Evolutionary conservation across 345 rosid species (phyloP).

Genomic region (Linum tenue): DNA sequence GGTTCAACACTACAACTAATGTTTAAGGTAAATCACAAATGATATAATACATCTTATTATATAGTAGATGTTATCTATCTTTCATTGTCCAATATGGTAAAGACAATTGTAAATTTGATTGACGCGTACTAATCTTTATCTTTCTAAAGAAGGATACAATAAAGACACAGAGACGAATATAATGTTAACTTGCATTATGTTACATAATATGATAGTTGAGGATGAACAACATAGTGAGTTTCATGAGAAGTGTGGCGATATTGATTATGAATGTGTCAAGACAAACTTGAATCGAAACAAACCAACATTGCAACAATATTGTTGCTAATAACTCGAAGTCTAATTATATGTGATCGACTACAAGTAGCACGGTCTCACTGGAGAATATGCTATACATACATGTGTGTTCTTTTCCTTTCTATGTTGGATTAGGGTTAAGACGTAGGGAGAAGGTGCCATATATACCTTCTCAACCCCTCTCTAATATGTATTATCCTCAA

Average conservation of each 20-base stretch:
- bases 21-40: neutral
- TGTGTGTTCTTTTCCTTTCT: too few relatives aligned
- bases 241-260: neutral
- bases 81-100: neutral
- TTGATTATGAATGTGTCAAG: neutral
- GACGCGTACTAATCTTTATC: neutral
- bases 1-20: neutral
- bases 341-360: too few relatives aligned
- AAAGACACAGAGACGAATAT: too few relatives aligned
- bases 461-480: too few relatives aligned
- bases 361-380: too few relatives aligned
- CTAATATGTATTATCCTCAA: too few relatives aligned
- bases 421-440: too few relatives aligned
- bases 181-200: neutral
- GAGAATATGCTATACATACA: too few relatives aligned
- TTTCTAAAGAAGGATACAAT: neutral
- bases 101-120: neutral
- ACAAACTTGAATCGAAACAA: neutral
- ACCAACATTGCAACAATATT: neutral
- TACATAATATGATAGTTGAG: neutral
- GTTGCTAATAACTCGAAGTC: neutral
- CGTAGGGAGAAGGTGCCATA: too few relatives aligned
- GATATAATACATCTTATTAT: neutral
- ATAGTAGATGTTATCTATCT: neutral
- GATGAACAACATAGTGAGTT: neutral